A percentile compares a stretch with the other conserved stretches of the same genome.
phyloP scores from a whole-genome alignment of 2,329 filamentous ascomycete genomes.

The Botrytis sinoallii region DNA sequence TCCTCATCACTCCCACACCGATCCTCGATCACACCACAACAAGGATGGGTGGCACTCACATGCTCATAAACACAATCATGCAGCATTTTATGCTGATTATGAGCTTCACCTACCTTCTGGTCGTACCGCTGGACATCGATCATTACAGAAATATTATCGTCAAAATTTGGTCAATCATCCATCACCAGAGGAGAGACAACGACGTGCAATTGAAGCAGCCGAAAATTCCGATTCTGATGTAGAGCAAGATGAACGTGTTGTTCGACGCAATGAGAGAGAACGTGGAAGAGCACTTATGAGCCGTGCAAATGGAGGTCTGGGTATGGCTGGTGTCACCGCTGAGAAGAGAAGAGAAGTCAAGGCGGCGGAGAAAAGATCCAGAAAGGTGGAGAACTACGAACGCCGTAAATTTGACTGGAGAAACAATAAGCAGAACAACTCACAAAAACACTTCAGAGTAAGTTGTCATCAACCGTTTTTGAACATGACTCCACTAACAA shows the following conservation, averaged over 20 bases:
- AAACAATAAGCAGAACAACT: constrained; percentile 70
- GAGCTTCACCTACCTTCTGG: constrained; percentile 92
- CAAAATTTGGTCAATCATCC: constrained; percentile 90
- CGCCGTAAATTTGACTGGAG: constrained; percentile 64
- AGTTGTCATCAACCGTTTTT: constrained; percentile 33
- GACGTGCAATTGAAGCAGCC: constrained; percentile 57
- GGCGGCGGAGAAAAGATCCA: constrained; percentile 65
- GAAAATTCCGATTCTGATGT: constrained; percentile 48
- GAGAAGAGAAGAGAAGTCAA: constrained; percentile 67
- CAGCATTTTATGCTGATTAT: constrained; percentile 87
- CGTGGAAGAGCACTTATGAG: constrained; percentile 57
- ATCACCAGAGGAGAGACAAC: constrained; percentile 71
- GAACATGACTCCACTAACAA: constrained; percentile 28
- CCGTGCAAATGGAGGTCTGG: constrained; percentile 68
- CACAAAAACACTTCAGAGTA: constrained; percentile 63
- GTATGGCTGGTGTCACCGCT: constrained; percentile 76
- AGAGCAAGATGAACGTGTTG: constrained; percentile 41
- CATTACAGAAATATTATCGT: constrained; percentile 80
- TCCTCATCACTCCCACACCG: constrained; percentile 70
- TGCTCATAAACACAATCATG: constrained; percentile 68
- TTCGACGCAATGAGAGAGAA: constrained; percentile 40
- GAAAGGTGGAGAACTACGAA: constrained; percentile 60
- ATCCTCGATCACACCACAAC: constrained; percentile 70
- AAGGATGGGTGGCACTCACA: constrained; percentile 79
- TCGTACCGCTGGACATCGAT: constrained; percentile 84